Base-by-base conservation (phyloP, 495 filamentous ascomycete species). In the Neurospora pannonica region DNA sequence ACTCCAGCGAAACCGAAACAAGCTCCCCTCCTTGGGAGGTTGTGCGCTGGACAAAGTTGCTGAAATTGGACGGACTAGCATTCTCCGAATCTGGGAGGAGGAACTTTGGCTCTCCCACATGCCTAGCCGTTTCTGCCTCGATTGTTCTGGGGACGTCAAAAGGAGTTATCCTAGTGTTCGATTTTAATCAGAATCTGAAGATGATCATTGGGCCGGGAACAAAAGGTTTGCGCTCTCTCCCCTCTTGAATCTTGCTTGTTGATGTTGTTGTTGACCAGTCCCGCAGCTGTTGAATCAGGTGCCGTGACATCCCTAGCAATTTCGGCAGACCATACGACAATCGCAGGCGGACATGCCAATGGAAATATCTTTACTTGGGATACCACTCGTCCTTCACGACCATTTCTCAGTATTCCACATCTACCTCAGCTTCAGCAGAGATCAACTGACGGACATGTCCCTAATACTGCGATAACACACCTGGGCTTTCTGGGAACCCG, bases 281-380 rank as follows among this genome's bases (percentile, higher is more conserved):
- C 39, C 28, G 28, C 77, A 96, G 95, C 96, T 81, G 87, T 97
- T 38, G 96, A 98, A 85, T 95, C 91, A 75, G 96, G 96, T 1
- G 86, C 94, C 71, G 88, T 99, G 62, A 95, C 94, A 9, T 88
- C 96, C 28, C 84, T 99, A 71, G 94, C 94, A 7, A 89, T 98
- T 72, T 97, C 96, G 37, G 95, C 95, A 62, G 96, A 99, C 78
- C 93, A 98, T 81, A 90, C 92, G 8, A 97, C 94, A 19, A 87
- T 98, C 77, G 96, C 94, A 39, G 92, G 90, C 62, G 96, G 96
- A 3, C 96, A 99, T 87, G 90, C 90, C 15, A 92, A 90, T 75
- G 96, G 96, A 17, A 90, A 91, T 80, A 98, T 99, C 21, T 99
- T 97, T 77, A 98, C 95, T 3, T 99, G 96, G 96, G 96, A 99